These are phyloP conservation scores for Blastocystis sp. DNA, from an alignment of 352 stramenopile genomes.

Conservation along the genomic window DNA sequence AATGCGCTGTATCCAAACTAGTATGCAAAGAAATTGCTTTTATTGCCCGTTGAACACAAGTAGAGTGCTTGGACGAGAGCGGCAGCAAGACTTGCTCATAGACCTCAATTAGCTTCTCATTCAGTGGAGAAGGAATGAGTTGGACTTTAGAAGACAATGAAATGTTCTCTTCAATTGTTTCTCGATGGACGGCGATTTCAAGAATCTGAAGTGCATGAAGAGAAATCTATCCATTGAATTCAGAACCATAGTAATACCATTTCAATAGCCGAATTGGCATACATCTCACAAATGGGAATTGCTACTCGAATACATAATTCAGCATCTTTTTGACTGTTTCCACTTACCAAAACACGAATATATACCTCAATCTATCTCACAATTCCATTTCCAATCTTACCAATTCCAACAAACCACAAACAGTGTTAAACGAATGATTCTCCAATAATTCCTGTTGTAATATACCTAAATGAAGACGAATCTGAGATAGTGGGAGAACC, in stretches of 20 bases:
- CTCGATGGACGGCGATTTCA: constrained; percentile 1
- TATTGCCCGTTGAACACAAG: background rate
- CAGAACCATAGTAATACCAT: background rate
- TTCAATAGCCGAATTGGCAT: background rate
- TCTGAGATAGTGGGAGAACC: background rate
- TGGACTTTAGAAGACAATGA: too few relatives aligned
- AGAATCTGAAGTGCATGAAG: background rate
- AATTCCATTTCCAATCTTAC: background rate
- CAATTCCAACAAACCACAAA: background rate
- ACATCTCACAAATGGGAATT: background rate
- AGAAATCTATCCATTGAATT: background rate
- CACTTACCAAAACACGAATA: background rate
- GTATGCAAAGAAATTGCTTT: background rate
- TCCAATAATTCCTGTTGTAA: background rate
- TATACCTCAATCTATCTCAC: background rate
- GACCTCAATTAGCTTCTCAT: too few relatives aligned
- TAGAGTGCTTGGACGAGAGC: too few relatives aligned
- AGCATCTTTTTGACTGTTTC: background rate
- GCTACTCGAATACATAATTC: background rate
- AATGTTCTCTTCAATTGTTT: background rate
- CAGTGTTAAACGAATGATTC: background rate
- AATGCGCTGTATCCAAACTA: too few relatives aligned
- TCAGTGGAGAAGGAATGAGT: too few relatives aligned
- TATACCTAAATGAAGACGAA: background rate
- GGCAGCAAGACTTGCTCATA: too few relatives aligned